These are phyloP conservation scores for Scheffersomyces parashehatae DNA, from an alignment of 1,139 yeast species.

Conservation along the genomic window DNA sequence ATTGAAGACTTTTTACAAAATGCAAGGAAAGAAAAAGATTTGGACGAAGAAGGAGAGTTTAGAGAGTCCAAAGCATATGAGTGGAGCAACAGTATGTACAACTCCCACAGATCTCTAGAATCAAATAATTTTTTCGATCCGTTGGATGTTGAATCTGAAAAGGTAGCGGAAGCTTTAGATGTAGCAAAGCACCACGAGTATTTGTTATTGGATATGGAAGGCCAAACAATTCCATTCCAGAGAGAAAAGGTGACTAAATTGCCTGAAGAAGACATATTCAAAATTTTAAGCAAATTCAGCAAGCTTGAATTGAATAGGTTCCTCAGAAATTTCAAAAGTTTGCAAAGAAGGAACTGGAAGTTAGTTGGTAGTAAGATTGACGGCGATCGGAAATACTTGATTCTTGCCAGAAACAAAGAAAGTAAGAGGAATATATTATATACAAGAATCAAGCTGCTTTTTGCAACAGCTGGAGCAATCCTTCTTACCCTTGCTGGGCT, in stretches of 20 bases:
- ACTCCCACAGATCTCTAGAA: slow-evolving; percentile 42
- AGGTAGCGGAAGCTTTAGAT: too few relatives aligned
- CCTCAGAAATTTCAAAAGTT: slow-evolving; percentile 29
- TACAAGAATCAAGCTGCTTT: slow-evolving; percentile 23
- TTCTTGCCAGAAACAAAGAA: slow-evolving; percentile 29
- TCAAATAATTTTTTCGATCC: slow-evolving; percentile 55
- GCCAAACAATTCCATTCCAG: slow-evolving; percentile 36
- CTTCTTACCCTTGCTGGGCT: slow-evolving; percentile 31
- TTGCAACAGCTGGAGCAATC: slow-evolving; percentile 37
- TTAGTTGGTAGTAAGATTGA: slow-evolving; percentile 39
- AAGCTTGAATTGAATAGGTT: slow-evolving; percentile 28
- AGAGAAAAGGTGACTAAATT: slow-evolving; percentile 44
- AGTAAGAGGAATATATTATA: slow-evolving; percentile 10
- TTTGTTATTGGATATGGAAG: slow-evolving; percentile 46
- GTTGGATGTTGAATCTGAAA: not conserved
- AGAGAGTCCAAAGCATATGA: slow-evolving; percentile 55
- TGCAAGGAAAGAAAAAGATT: slow-evolving; percentile 39
- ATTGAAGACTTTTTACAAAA: slow-evolving; percentile 42
- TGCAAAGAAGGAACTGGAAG: slow-evolving; percentile 45
- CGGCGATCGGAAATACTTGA: slow-evolving; percentile 31
- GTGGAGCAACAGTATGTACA: slow-evolving; percentile 42
- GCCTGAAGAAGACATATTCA: slow-evolving; percentile 45
- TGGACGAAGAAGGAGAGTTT: slow-evolving; percentile 44
- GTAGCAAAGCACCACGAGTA: slow-evolving; percentile 28
- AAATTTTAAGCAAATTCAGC: slow-evolving; percentile 42